phyloP scores from a whole-genome alignment of 495 filamentous ascomycete species.

The Penicillium goetzii region DNA sequence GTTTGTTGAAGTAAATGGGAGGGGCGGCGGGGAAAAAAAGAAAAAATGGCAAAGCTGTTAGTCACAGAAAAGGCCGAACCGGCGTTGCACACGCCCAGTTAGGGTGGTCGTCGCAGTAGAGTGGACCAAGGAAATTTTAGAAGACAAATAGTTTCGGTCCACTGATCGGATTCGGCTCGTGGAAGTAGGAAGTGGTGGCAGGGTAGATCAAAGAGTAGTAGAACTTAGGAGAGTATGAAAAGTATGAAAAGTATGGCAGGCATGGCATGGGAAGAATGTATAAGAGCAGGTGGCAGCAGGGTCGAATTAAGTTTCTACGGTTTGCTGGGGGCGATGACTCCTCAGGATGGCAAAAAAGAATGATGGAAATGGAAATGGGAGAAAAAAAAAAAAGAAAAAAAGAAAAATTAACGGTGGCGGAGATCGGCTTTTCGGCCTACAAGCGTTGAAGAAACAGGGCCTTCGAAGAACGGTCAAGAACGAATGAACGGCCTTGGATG shows the following conservation, averaged over 20 bases:
- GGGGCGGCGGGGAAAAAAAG: constrained; percentile 33
- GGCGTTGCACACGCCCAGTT: constrained; percentile 27
- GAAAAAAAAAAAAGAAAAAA: neutral
- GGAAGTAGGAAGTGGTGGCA: neutral
- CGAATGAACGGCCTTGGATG: constrained; percentile 9
- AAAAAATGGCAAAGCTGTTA: constrained; percentile 44
- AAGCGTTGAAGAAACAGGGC: neutral
- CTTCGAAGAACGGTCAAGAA: neutral
- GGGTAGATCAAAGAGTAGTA: constrained; percentile 12
- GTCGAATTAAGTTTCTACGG: constrained; percentile 4
- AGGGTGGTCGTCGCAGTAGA: constrained; percentile 9
- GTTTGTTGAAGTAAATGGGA: constrained; percentile 20
- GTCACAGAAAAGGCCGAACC: constrained; percentile 49
- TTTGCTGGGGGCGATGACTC: constrained; percentile 6
- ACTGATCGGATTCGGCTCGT: constrained; percentile 9
- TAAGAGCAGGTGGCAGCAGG: constrained; percentile 10
- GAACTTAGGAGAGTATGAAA: neutral
- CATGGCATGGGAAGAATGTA: neutral
- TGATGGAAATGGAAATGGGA: neutral
- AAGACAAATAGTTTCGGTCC: constrained; percentile 6
- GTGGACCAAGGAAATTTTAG: neutral
- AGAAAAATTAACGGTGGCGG: constrained; percentile 21
- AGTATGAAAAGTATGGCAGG: neutral
- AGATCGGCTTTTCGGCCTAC: constrained; percentile 2
- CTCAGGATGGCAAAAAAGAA: constrained; percentile 4